Conservation (phyloP, 371 early-diverging fungal genomes). For the Batkoa obscura region DNA sequence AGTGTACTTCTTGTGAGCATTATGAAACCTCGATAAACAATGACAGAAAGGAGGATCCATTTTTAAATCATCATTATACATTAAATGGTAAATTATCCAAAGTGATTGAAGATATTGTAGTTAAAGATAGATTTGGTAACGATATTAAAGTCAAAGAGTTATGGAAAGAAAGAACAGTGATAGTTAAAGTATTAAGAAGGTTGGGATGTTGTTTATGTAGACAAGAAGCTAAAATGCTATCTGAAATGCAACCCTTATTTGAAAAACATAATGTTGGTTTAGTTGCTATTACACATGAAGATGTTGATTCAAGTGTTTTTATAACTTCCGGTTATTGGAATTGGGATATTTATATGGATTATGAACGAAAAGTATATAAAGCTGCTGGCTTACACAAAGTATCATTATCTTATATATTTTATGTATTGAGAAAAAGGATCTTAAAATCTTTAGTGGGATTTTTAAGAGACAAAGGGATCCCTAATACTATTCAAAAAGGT, state of each 20-base stretch:
- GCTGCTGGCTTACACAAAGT: background rate
- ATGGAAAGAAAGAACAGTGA: background rate
- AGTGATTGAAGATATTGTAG: too few species aligned
- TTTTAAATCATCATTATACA: too few species aligned
- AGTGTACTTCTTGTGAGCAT: too few species aligned
- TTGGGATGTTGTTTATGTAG: background rate
- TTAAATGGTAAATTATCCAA: too few species aligned
- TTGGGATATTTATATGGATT: background rate
- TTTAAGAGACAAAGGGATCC: background rate
- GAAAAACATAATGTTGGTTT: background rate
- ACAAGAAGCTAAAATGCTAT: background rate
- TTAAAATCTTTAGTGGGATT: background rate
- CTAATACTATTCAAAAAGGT: background rate
- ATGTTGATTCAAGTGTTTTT: background rate
- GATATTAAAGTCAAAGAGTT: background rate
- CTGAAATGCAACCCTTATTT: background rate
- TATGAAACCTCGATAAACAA: too few species aligned
- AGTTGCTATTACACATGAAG: background rate
- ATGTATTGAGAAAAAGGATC: background rate
- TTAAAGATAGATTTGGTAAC: too few species aligned
- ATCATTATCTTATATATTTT: background rate
- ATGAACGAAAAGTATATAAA: background rate
- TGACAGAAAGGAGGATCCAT: too few species aligned
- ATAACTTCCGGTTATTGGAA: background rate
- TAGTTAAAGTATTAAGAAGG: background rate